Conservation (phyloP, 176 grass and related monocot species). For the Rhynchospora tenuis region DNA sequence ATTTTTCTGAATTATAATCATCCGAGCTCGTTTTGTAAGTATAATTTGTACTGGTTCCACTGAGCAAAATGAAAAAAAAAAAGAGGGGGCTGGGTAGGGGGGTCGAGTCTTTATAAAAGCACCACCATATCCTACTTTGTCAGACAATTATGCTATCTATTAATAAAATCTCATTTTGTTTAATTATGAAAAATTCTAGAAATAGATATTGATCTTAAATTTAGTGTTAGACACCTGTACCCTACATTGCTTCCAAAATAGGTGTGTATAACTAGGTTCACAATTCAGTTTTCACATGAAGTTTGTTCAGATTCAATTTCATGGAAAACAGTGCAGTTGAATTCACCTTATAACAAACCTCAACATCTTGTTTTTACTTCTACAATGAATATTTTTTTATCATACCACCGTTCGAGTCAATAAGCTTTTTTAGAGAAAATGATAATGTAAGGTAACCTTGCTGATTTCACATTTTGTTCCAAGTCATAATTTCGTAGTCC, state of each 20-base stretch:
- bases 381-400: conserved; percentile 25
- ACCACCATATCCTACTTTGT: not conserved
- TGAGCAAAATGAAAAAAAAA: not conserved
- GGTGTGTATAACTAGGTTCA: conserved; percentile 4
- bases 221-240: not conserved
- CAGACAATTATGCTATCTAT: not conserved
- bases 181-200: not conserved
- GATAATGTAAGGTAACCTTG: conserved; percentile 65
- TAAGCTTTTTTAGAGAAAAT: conserved; percentile 71
- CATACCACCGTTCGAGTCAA: conserved; percentile 61
- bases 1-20: not conserved
- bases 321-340: not conserved
- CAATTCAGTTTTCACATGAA: not conserved
- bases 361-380: not conserved
- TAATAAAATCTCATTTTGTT: not conserved
- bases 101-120: not conserved
- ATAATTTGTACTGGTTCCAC: not conserved
- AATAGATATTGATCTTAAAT: not conserved
- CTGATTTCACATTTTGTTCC: not conserved
- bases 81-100: not conserved
- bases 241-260: not conserved
- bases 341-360: conserved; percentile 5
- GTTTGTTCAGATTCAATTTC: not conserved
- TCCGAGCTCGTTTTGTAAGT: not conserved
- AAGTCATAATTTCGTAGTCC: not conserved